Evolutionary conservation across 1,284 basidiomycete genomes (phyloP), one percentile per base, ranked within the genome.

Genomic region (Cryptococcus sp.): DNA sequence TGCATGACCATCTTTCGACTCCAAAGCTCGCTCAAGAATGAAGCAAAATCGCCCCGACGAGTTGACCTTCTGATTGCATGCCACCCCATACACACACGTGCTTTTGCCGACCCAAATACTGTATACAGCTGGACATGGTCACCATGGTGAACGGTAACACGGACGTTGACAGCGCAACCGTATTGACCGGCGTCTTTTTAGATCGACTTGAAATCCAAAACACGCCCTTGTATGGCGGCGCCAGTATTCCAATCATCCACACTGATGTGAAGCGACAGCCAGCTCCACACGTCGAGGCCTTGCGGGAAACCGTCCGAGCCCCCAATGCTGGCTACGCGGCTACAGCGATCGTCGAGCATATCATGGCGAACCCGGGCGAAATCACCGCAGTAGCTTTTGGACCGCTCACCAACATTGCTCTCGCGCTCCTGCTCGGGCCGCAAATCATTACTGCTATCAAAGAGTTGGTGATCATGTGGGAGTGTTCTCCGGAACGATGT

Each of bases 121-220:
- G n/a, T n/a, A 56, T 66, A 47, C 57, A 64, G 23, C 54, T 66
- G 3, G 42, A 62, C 7, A 61, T 61, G 1, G 54, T 66, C 10
- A 66, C 65, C 6, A 64, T 58, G 5, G 65, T 66, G 17, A 61
- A 59, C 15, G 65, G 65, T 19, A 66, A 66, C 58, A 57, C 63
- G 54, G 54, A 62, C 55, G 4, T 55, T 59, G 38, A 62, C 58
- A 42, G 63, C 60, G 47, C 55, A 1, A 57, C 55, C 16, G 55
- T 63, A 5, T 41, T 47, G 23, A 64, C 64, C 16, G 65, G 63
- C 3, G 54, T 57, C 2, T 8, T 35, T 2, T 35, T 35, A 13
- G 30, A 35, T 8, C 30, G 30, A 35, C 30, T 35, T 8, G 30
- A 35, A 35, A 35, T 35, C 13, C 5, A 35, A 35, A 35, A 35